Conservation (phyloP, 169 alveolate species). For the Plasmodium gallinaceum region DNA sequence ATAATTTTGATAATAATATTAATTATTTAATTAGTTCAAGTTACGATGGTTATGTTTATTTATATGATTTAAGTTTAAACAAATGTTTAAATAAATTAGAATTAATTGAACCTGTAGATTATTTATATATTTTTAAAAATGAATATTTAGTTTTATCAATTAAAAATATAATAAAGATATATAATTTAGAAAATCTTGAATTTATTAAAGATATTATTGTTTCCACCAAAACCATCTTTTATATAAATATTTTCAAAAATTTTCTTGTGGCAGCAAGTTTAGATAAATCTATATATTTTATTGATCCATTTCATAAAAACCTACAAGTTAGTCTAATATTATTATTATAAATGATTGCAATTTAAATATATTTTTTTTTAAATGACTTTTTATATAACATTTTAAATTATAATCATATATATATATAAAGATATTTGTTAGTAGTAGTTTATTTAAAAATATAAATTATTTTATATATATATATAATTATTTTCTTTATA, state of each 20-base stretch:
- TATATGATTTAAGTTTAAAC: conserved; percentile 25
- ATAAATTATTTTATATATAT: too few species aligned
- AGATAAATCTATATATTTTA: conserved; percentile 40
- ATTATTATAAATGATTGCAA: too few species aligned
- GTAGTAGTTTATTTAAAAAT: too few species aligned
- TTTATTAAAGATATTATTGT: conserved; percentile 39
- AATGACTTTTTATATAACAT: too few species aligned
- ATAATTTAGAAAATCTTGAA: conserved; percentile 9
- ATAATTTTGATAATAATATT: conserved; percentile 1
- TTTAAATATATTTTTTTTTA: too few species aligned
- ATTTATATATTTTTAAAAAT: conserved; percentile 39
- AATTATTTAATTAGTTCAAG: conserved; percentile 71
- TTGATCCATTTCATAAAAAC: conserved; percentile 44
- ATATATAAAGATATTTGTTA: too few species aligned
- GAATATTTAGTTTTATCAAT: conserved; percentile 44
- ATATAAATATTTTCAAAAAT: conserved; percentile 26
- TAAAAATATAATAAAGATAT: conserved; percentile 48
- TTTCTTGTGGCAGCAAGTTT: conserved; percentile 63
- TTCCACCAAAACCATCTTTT: conserved; percentile 55
- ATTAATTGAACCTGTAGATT: conserved; percentile 53
- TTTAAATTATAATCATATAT: too few species aligned
- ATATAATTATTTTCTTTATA: background rate
- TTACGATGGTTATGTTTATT: conserved; percentile 66
- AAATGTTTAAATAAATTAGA: conserved; percentile 38
- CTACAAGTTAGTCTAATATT: conserved; percentile 9